A percentile compares a stretch with the other conserved stretches of the same genome.
Conservation (phyloP, 768 basidiomycete species). For the Pleurotus tuber-regium region DNA sequence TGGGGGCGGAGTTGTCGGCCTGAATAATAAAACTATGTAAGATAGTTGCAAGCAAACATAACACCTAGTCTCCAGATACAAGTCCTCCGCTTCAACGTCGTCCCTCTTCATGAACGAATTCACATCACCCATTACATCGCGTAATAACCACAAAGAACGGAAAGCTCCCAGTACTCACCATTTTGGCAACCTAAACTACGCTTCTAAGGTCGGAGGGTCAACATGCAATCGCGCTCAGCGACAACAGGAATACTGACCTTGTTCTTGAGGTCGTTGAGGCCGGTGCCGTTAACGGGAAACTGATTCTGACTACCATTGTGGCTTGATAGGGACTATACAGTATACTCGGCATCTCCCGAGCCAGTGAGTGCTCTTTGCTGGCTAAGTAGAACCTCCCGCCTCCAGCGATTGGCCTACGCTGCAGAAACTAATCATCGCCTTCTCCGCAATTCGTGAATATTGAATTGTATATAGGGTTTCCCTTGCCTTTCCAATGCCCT, state of each 20-base stretch:
- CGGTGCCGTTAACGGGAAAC: constrained; percentile 26
- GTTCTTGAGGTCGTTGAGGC: constrained; percentile 39
- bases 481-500: too few relatives aligned
- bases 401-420: too few relatives aligned
- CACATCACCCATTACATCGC: background rate
- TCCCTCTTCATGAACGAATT: background rate
- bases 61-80: background rate
- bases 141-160: background rate
- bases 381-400: too few relatives aligned
- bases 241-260: constrained; percentile 7
- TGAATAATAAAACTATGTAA: constrained; percentile 26
- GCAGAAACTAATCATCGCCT: too few relatives aligned
- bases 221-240: background rate
- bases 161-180: constrained; percentile 7
- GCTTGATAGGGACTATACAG: constrained; percentile 41
- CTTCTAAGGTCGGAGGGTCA: constrained; percentile 7
- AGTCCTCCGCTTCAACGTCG: too few relatives aligned
- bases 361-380: too few relatives aligned
- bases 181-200: constrained; percentile 17
- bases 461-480: too few relatives aligned
- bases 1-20: constrained; percentile 79
- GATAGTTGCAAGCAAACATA: constrained; percentile 10
- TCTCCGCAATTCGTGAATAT: too few relatives aligned
- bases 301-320: constrained; percentile 20
- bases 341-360: constrained; percentile 42